Evolutionary conservation across 2,329 filamentous ascomycete species (phyloP).

Genomic region (Apiospora arundinis): DNA sequence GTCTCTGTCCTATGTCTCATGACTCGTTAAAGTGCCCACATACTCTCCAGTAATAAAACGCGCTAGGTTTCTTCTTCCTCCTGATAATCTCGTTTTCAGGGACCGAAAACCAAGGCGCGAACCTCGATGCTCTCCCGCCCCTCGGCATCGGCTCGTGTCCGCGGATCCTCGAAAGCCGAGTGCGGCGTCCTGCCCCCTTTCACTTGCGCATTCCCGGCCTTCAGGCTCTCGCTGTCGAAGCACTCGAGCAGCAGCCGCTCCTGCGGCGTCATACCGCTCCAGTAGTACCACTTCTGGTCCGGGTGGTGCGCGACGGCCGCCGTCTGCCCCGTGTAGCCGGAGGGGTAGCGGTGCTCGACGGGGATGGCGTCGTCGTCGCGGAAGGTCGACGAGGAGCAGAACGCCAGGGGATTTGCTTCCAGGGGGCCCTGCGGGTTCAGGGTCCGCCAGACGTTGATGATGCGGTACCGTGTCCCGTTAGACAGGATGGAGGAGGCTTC

Average conservation of each 20-base stretch:
- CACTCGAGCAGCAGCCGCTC: conserved; percentile 82
- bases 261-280: conserved; percentile 76
- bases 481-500: conserved; percentile 67
- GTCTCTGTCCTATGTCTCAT: neutral
- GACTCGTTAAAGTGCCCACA: neutral
- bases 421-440: conserved; percentile 61
- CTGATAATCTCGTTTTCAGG: conserved; percentile 40
- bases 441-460: conserved; percentile 87
- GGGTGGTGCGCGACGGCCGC: conserved; percentile 69
- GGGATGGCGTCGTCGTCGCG: conserved; percentile 69
- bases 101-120: conserved; percentile 81
- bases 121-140: conserved; percentile 90
- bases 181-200: conserved; percentile 68
- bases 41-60: neutral
- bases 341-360: conserved; percentile 76
- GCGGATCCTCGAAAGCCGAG: conserved; percentile 79
- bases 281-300: conserved; percentile 77
- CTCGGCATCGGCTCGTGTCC: conserved; percentile 72
- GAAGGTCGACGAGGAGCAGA: conserved; percentile 69
- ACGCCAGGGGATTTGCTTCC: conserved; percentile 70
- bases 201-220: conserved; percentile 51
- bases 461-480: conserved; percentile 72
- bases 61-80: neutral
- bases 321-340: conserved; percentile 74
- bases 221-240: conserved; percentile 69